Percentiles rank a stretch among this genome's conserved stretches.
These are phyloP conservation scores for Aspergillus tamarii DNA, from an alignment of 2,329 filamentous ascomycete species.

Conservation along the genomic window DNA sequence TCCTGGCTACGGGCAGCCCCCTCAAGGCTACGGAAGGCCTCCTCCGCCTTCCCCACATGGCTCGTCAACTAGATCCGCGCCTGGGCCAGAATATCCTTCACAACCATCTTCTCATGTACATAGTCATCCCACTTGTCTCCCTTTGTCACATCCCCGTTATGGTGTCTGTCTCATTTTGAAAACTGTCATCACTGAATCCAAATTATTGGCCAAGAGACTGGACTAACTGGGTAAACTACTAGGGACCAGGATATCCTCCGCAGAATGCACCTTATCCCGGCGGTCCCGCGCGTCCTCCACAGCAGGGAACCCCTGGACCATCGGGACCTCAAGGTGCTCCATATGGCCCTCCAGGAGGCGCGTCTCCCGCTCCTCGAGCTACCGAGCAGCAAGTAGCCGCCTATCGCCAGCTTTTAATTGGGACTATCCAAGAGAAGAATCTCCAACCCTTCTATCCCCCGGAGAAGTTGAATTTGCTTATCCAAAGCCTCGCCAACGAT, in stretches of 20 bases:
- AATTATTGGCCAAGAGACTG: not conserved
- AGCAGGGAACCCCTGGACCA: conserved; percentile 30
- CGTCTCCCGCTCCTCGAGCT: conserved; percentile 40
- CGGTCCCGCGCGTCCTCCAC: conserved; percentile 26
- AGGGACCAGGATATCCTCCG: conserved; percentile 32
- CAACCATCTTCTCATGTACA: conserved; percentile 41
- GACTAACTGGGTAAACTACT: conserved; percentile 15
- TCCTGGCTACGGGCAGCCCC: not conserved
- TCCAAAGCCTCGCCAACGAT: conserved; percentile 36
- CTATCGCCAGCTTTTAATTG: conserved; percentile 60
- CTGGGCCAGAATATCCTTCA: conserved; percentile 37
- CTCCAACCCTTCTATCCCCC: conserved; percentile 63
- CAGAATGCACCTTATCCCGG: conserved; percentile 38
- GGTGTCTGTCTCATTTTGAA: conserved; percentile 13
- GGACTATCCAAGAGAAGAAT: conserved; percentile 62
- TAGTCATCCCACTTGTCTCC: conserved; percentile 22
- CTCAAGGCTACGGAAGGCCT: conserved; percentile 25
- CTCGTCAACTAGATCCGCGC: conserved; percentile 38
- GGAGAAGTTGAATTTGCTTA: conserved; percentile 44
- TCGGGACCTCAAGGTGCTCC: conserved; percentile 27
- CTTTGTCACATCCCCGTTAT: conserved; percentile 1
- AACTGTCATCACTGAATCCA: not conserved
- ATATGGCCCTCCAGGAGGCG: conserved; percentile 34
- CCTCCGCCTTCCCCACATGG: conserved; percentile 38
- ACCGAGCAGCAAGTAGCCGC: conserved; percentile 55